Evolutionary conservation across 768 basidiomycete genomes (phyloP), one percentile per base, ranked within the genome.

Genomic region (Suillus clintonianus): DNA sequence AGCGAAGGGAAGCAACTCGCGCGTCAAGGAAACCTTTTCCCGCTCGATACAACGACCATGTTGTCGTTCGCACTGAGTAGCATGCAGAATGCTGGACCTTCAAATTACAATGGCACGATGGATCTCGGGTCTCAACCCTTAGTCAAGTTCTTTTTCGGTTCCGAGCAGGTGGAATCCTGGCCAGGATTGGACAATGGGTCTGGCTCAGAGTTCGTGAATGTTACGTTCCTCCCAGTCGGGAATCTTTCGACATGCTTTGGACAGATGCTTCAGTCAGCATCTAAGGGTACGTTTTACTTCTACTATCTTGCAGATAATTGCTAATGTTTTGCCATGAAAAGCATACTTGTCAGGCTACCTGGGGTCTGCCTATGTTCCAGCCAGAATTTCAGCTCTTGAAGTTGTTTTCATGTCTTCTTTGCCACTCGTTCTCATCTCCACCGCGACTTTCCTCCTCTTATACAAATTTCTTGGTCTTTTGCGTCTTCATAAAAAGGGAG

Each of bases 301-400:
- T 7, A 11, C 17, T 39, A 34, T 22, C 8, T 15, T 30, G 15
- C 41, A 42, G 11, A 9, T 24, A 19, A 42, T 5, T 36, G 19
- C 42, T 51, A 55, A 50, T 5, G 5, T 11, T 51, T 30, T 17
- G 10, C 50, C 42, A 14, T 22, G 3, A 8, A 51, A 51, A 71
- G 71, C 64, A 14, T 71, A 68, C 53, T 64, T 72, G 0, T 51
- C 59, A 1, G 67, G 74, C 24, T 70, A 70, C 43, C 64, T 76
- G 4, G 70, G 75, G 10, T 66, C 65, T 1, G 67, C 75, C 1
- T 70, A 71, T 24, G 73, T 76, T 24, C 74, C 74, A 2, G 74
- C 70, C 27, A 68, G 73, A 3, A 37, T 73, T n/a, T 70, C 73
- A 0, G 22, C 27, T 19, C 48, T 63, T 4, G 64, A 70, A n/a